Base-by-base conservation (phyloP, 192 early-diverging fungal species). In the Linnemannia schmuckeri region DNA sequence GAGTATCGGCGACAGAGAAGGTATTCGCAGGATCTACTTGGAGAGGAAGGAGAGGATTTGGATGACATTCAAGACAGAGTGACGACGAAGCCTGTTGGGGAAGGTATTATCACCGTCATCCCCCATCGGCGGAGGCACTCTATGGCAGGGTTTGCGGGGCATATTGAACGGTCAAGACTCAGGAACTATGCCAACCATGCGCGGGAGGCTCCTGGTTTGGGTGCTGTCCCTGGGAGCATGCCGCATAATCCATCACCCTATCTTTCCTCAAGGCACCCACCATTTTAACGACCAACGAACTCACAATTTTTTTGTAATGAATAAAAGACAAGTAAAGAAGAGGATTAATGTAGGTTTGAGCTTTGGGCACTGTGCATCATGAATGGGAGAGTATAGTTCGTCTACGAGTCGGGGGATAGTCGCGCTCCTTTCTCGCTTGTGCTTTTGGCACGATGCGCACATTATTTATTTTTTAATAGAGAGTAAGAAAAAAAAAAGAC, bases 121-220 rank as follows among this genome's bases (percentile, higher is more conserved):
- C 84, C 84, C 47, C 84, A 86, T 35, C 74, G 84, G 47, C 74
- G 84, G 54, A 75, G 84, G 61, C 54, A 86, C 42, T 86, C 84
- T 6, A 81, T 72, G 69, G 79, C 84, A 35, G 79, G 78, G 12
- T 85, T 85, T 68, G 35, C 79, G 20, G 84, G 79, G 2, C 75
- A 86, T 35, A 35, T 76, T 30, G 83, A 80, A 52, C 44, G 83
- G 33, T 46, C 70, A 24, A 37, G 83, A 30, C 66, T 80, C 40
- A 49, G 74, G 24, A 52, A 54, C 22, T 78, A 83, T 70, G 76
- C 82, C 18, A 33, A 74, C 8, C 76, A 74, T 71, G 72, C 70
- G 9, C 70, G 46, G 40, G 70, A 8, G 0, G 9, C 70, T 22
- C 81, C 81, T 13, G 42, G n/a, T 5, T 52, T 82, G 40, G 77